A percentile compares a stretch with the other conserved stretches of the same genome.
These are phyloP conservation scores for Cryptosporidium canis DNA, from an alignment of 169 alveolate genomes.

Conservation along the genomic window DNA sequence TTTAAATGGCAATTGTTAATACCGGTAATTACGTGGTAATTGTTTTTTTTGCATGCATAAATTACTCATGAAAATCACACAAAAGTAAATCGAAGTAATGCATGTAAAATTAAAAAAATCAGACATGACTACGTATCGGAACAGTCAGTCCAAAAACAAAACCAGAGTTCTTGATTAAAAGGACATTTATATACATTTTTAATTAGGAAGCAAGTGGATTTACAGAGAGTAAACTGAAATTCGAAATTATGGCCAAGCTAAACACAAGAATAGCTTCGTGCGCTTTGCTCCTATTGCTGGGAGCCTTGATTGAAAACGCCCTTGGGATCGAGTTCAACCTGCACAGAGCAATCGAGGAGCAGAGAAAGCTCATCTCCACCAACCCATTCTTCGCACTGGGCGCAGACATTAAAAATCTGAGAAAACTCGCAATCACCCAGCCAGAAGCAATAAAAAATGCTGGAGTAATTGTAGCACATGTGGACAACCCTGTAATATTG, in stretches of 20 bases:
- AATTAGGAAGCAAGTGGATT: neutral
- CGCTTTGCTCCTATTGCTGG: neutral
- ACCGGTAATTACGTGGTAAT: conserved; percentile 1
- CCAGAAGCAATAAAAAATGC: conserved; percentile 72
- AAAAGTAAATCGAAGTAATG: too few species aligned
- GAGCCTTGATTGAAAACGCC: neutral
- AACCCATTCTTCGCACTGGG: conserved; percentile 64
- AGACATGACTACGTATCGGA: neutral
- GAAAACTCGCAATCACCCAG: conserved; percentile 59
- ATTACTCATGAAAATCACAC: neutral
- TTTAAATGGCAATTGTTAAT: neutral
- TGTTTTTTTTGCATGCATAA: neutral
- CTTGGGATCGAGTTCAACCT: conserved; percentile 27
- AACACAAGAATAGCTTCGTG: neutral
- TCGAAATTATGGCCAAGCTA: neutral
- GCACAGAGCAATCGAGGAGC: conserved; percentile 64
- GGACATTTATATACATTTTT: too few species aligned
- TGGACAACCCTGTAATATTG: conserved; percentile 36
- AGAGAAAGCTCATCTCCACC: conserved; percentile 21
- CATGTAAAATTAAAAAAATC: neutral
- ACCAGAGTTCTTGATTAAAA: too few species aligned
- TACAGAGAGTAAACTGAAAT: neutral
- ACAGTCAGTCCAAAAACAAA: too few species aligned
- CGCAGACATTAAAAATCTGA: conserved; percentile 39
- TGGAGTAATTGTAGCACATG: conserved; percentile 65